These are phyloP conservation scores for Lasiodiplodia sp. DNA, from an alignment of 2,329 filamentous ascomycete species.

Conservation along the genomic window DNA sequence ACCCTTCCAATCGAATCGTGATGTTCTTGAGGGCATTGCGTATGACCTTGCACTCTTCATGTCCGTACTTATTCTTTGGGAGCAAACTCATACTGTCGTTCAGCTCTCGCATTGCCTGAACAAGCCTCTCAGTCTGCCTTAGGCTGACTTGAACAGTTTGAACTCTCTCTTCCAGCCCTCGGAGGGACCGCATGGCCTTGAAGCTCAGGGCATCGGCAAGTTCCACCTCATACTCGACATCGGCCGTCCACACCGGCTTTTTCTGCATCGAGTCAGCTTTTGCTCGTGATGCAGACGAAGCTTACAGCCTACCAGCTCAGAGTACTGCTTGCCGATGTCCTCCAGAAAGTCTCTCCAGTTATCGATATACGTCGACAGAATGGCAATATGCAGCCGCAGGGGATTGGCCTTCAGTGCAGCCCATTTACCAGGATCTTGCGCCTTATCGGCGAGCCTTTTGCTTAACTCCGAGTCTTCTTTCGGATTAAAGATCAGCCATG, in stretches of 20 bases:
- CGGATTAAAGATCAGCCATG: constrained; percentile 23
- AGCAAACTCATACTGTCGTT: background rate
- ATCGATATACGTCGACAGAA: constrained; percentile 7
- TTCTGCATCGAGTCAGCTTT: background rate
- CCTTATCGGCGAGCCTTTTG: background rate
- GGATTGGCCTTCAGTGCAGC: background rate
- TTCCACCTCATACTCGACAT: background rate
- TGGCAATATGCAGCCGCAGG: constrained; percentile 10
- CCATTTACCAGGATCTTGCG: background rate
- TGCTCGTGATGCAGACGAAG: background rate
- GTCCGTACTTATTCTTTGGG: background rate
- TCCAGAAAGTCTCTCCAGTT: constrained; percentile 5
- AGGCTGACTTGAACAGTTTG: background rate
- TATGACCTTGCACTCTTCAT: background rate
- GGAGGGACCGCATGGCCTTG: constrained; percentile 6
- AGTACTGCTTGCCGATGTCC: constrained; percentile 7
- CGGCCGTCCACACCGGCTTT: background rate
- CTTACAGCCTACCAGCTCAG: background rate
- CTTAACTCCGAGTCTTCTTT: constrained; percentile 1
- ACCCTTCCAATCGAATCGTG: background rate
- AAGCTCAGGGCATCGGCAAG: background rate
- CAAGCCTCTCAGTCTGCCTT: background rate
- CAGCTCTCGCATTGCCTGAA: background rate
- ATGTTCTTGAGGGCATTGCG: background rate
- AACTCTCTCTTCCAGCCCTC: constrained; percentile 18